Base-by-base conservation (phyloP, 129 eudicot genomes). In the Silybum marianum region DNA sequence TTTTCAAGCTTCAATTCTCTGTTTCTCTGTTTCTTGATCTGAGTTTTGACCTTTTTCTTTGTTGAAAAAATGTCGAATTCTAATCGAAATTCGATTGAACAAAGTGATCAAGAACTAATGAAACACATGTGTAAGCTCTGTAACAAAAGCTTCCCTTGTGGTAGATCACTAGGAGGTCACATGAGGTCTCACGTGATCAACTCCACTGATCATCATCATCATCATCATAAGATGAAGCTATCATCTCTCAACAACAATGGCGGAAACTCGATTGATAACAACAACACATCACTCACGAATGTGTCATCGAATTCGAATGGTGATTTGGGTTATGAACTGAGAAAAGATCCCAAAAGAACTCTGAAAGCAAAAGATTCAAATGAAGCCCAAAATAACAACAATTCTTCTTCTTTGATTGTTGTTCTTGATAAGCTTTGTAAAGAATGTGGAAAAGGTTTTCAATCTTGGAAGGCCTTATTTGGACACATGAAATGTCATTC, bases 131-230 rank as follows among this genome's bases (percentile, higher is more conserved):
- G 99, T 87, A 96, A 90, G 85, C 81, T 93, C 80, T 96, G 99
- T 83, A 63, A 77, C 85, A 96, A 91, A 82, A 85, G 89, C 39
- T 93, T 96, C 84, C 91, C 92, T 19, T 88, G 93, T 87, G 99
- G 99, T 26, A 92, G 99, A 93, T 96, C 99, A 7, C 81, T 96
- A 66, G 99, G 99, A 7, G 99, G 99, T 86, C 99, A 96, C 87
- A 96, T 93, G 94, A 93, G 99, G 95, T 89, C 97, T 91, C 99
- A 96, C 84, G 82, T 96, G 93, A 88, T 92, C 83, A 81, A 75
- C 77, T 83, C 93, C 39, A 28, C 86, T 74, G 84, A 86, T 36
- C 74, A 79, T 71, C 74, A 63, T 78, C 67, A 74, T 51, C 63
- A 54, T 54, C 62, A 36, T 60, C 80, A 71, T 69, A 83, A 77